Evolutionary conservation across 106 monocot species (phyloP), one percentile per base, ranked within the genome.

Genomic region (Agapanthus africanus): DNA sequence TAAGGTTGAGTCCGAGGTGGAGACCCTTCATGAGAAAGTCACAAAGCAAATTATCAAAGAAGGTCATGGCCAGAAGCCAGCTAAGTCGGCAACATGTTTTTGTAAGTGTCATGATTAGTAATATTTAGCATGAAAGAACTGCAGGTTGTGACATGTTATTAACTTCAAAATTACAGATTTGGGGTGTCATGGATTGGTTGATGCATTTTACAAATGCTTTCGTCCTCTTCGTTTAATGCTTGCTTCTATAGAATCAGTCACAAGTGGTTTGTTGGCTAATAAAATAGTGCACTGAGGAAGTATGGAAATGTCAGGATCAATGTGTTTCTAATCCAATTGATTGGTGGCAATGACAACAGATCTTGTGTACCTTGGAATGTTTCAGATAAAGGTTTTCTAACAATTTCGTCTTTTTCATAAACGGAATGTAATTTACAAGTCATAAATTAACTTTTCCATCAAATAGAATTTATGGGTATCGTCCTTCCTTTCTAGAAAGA

Each of bases 31-130:
- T 54, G 91, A 91, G 52, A 91, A 88, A 76, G 91, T 91, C 30
- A 81, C 79, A 18, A 95, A 95, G 59, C 87, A 95, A 78, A 71
- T 95, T 37, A 85, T 95, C 52, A 91, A 88, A 50, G 85, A 95
- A 68, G 94, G 94, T 59, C 80, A 85, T 76, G 91, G 94, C 33
- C 73, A 77, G 42, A 79, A 54, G 63, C 94, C 94, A 3, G 31
- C 77, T 59, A 85, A 76, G 16, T 79, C 76, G 1, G 70, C 94
- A 1, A 91, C 94, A 15, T 95, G 91, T 73, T 95, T 95, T 61
- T 77, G 90, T 91, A 83, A 95, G 87, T 79, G 22, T 37, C 21
- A n/a, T 36, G 35, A 22, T 57, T 33, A 33, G 5, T 34, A 16
- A 34, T 60, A 33, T 60, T 60, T 35, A 25, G 38, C 31, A 16